Conservation (phyloP, 2,329 filamentous ascomycete species). For the Pyrenophora tritici-repentis region DNA sequence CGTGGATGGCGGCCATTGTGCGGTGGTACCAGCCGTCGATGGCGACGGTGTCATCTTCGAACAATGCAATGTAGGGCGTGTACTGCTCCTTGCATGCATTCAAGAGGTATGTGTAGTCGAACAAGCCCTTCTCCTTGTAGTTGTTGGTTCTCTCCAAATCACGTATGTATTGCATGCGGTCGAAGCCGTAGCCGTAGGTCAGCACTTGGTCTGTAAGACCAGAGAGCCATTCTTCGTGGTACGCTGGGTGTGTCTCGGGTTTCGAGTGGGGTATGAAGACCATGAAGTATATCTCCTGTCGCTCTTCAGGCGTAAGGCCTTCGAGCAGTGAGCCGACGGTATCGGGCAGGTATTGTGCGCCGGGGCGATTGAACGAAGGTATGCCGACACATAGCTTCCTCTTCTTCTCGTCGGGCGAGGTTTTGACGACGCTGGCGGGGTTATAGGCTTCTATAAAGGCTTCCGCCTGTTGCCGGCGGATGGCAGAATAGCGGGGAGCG, state of each 20-base stretch:
- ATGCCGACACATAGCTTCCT: slow-evolving; percentile 52
- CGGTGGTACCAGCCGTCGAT: slow-evolving; percentile 56
- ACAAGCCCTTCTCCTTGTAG: slow-evolving; percentile 50
- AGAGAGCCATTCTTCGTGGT: slow-evolving; percentile 49
- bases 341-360: slow-evolving; percentile 49
- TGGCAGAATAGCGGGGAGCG: slow-evolving; percentile 38
- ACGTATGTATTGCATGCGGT: slow-evolving; percentile 42
- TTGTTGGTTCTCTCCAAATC: slow-evolving; percentile 36
- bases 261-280: slow-evolving; percentile 54
- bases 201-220: slow-evolving; percentile 50
- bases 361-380: slow-evolving; percentile 49
- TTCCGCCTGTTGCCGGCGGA: slow-evolving; percentile 38
- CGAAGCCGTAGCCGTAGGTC: slow-evolving; percentile 46
- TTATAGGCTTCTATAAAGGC: slow-evolving; percentile 31
- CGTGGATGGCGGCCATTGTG: slow-evolving; percentile 44
- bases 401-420: slow-evolving; percentile 17
- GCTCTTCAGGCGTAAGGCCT: slow-evolving; percentile 49
- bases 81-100: slow-evolving; percentile 47
- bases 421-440: slow-evolving; percentile 23
- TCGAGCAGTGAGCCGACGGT: slow-evolving; percentile 53
- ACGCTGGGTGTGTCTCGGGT: slow-evolving; percentile 49
- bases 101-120: slow-evolving; percentile 53
- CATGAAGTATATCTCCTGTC: slow-evolving; percentile 49
- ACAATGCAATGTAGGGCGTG: slow-evolving; percentile 50
- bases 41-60: slow-evolving; percentile 56